These are phyloP conservation scores for Cladophialophora yegresii DNA, from an alignment of 2,329 filamentous ascomycete genomes.

Conservation along the genomic window DNA sequence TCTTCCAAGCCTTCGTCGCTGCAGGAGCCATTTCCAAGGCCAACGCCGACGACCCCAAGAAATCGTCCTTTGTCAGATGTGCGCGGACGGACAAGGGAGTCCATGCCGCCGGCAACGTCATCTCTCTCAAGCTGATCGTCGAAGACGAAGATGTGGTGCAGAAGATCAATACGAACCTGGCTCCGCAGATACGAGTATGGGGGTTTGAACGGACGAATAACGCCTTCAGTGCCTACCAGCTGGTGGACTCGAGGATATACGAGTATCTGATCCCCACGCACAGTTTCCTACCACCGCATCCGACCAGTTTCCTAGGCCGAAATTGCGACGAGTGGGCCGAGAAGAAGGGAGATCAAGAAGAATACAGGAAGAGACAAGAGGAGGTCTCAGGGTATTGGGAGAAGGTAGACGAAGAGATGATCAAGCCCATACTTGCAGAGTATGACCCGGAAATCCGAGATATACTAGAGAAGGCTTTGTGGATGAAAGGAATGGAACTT, in stretches of 20 bases:
- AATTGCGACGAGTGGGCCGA: constrained; percentile 77
- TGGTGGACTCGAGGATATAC: constrained; percentile 94
- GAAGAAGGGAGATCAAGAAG: constrained; percentile 70
- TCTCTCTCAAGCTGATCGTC: constrained; percentile 92
- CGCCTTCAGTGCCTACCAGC: constrained; percentile 90
- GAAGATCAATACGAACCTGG: constrained; percentile 85
- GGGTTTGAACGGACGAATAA: constrained; percentile 87
- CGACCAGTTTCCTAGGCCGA: constrained; percentile 79
- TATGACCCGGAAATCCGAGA: constrained; percentile 47
- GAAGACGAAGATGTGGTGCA: constrained; percentile 84
- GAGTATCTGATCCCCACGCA: constrained; percentile 96
- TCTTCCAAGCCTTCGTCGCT: constrained; percentile 87
- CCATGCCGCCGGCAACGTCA: constrained; percentile 91
- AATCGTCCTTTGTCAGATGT: constrained; percentile 89
- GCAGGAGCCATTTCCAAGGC: constrained; percentile 94
- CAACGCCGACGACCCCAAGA: constrained; percentile 95
- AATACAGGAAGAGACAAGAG: constrained; percentile 67
- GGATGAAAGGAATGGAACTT: constrained; percentile 42
- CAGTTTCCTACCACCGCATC: constrained; percentile 88
- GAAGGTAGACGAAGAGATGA: constrained; percentile 74
- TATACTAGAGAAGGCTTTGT: constrained; percentile 45
- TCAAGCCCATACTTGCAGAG: constrained; percentile 65
- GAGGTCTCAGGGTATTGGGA: constrained; percentile 83
- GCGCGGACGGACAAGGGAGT: constrained; percentile 97
- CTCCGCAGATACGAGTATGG: constrained; percentile 91